phyloP scores from a whole-genome alignment of 1,284 basidiomycete species.

The Athelia psychrophila region DNA sequence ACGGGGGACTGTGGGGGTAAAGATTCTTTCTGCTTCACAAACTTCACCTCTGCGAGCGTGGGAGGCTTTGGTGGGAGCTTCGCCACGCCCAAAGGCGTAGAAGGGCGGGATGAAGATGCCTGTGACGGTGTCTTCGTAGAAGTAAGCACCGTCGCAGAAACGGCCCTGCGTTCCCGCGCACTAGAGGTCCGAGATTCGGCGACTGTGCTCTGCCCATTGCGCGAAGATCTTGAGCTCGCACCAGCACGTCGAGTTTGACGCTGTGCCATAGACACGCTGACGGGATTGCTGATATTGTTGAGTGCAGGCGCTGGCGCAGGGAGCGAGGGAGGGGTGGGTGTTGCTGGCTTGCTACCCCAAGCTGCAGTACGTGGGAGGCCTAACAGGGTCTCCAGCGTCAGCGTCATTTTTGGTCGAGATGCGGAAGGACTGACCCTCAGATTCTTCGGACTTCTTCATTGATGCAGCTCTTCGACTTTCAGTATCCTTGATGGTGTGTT shows the following conservation, averaged over 20 bases:
- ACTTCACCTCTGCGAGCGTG: slow-evolving; percentile 43
- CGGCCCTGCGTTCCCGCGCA: slow-evolving; percentile 37
- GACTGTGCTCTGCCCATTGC: slow-evolving; percentile 26
- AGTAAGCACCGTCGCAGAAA: slow-evolving; percentile 11
- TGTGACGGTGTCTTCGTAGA: slow-evolving; percentile 44
- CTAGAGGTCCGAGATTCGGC: slow-evolving; percentile 34
- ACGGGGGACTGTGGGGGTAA: slow-evolving; percentile 42
- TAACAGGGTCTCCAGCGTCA: no score
- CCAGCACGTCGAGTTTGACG: slow-evolving; percentile 40
- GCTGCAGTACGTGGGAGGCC: slow-evolving; percentile 76
- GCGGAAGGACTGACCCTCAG: slow-evolving; percentile 49
- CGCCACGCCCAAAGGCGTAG: slow-evolving; percentile 45
- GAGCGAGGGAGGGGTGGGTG: slow-evolving; percentile 18
- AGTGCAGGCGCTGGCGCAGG: no score
- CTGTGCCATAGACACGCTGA: slow-evolving; percentile 19
- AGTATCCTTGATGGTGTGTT: slow-evolving; percentile 85
- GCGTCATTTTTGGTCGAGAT: slow-evolving; percentile 3
- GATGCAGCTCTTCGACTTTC: slow-evolving; percentile 56
- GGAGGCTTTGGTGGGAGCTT: slow-evolving; percentile 39
- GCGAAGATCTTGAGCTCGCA: slow-evolving; percentile 36
- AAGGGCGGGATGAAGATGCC: slow-evolving; percentile 62
- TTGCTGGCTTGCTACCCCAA: slow-evolving; percentile 66
- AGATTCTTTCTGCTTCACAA: slow-evolving; percentile 37
- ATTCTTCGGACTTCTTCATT: slow-evolving; percentile 53
- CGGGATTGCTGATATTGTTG: slow-evolving; percentile 3